Conservation (phyloP, 345 rosid genomes). For the Citrus australasica region DNA sequence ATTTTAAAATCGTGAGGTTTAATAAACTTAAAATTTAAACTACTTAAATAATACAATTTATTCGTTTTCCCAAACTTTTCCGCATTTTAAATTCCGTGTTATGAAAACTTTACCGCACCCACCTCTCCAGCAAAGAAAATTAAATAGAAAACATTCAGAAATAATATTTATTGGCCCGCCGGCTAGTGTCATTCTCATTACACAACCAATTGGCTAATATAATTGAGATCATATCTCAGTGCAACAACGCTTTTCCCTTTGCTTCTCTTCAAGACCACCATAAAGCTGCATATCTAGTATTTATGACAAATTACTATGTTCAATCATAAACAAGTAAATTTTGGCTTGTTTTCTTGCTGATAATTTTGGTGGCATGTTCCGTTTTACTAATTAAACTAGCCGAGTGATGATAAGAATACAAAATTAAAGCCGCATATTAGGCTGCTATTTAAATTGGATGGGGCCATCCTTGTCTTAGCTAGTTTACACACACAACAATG, state of each 20-base stretch:
- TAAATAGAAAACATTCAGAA: conserved; percentile 1
- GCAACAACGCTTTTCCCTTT: not conserved
- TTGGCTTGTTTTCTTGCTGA: not conserved
- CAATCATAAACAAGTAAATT: not conserved
- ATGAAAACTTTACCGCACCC: not conserved
- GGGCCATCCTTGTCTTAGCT: not conserved
- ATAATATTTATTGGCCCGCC: conserved; percentile 12
- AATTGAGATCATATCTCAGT: not conserved
- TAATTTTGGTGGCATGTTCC: not conserved
- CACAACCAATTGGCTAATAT: conserved; percentile 7
- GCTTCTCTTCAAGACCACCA: not conserved
- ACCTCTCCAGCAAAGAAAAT: conserved; percentile 10
- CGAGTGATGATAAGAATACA: not conserved
- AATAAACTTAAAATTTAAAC: no score
- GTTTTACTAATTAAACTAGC: not conserved
- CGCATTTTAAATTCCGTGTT: not conserved
- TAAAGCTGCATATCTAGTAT: not conserved
- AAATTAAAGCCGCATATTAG: not conserved
- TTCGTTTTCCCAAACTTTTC: rapidly evolving
- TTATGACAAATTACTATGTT: not conserved
- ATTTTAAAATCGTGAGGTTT: rapidly evolving
- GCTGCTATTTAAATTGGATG: not conserved
- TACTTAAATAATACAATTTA: no score
- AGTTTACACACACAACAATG: not conserved
- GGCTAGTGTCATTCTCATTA: conserved; percentile 1